phyloP scores from a whole-genome alignment of 306 rosid species.

The Pterocarpus macrocarpus region DNA sequence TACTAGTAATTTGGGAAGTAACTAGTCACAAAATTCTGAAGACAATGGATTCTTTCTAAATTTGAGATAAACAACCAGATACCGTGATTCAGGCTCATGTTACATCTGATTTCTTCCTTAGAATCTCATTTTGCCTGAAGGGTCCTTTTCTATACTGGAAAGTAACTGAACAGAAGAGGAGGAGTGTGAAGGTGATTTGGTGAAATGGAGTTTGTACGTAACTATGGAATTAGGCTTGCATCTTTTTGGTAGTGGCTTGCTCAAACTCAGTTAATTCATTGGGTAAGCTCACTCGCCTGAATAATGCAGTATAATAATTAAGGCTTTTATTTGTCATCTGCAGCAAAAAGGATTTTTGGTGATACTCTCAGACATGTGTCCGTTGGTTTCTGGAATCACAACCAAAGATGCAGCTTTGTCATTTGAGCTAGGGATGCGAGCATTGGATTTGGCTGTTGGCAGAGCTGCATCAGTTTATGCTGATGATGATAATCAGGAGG shows the following conservation, averaged over 20 bases:
- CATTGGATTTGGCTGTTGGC: constrained; percentile 86
- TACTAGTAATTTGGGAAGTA: too few species aligned
- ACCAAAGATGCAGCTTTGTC: constrained; percentile 85
- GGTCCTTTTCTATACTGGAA: neutral
- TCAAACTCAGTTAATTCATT: neutral
- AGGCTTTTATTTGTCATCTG: constrained; percentile 43
- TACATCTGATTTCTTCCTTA: neutral
- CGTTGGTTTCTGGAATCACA: constrained; percentile 85
- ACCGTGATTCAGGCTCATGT: too few species aligned
- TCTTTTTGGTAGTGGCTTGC: neutral
- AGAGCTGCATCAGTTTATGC: constrained; percentile 51
- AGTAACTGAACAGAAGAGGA: too few species aligned
- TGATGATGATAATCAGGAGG: constrained; percentile 45
- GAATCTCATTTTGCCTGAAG: neutral
- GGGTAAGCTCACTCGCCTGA: neutral
- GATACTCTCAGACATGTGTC: constrained; percentile 94
- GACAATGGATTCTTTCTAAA: too few species aligned
- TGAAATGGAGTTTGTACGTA: neutral
- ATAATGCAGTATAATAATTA: neutral
- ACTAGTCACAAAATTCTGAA: too few species aligned
- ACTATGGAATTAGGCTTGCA: too few species aligned
- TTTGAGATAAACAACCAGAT: too few species aligned
- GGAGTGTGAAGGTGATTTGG: neutral
- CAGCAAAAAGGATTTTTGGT: constrained; percentile 77
- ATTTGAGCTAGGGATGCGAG: constrained; percentile 82